Evolutionary conservation across 78 protist genomes (phyloP), one percentile per base, ranked within the genome.

Genomic region (Tieghemostelium lacteum): DNA sequence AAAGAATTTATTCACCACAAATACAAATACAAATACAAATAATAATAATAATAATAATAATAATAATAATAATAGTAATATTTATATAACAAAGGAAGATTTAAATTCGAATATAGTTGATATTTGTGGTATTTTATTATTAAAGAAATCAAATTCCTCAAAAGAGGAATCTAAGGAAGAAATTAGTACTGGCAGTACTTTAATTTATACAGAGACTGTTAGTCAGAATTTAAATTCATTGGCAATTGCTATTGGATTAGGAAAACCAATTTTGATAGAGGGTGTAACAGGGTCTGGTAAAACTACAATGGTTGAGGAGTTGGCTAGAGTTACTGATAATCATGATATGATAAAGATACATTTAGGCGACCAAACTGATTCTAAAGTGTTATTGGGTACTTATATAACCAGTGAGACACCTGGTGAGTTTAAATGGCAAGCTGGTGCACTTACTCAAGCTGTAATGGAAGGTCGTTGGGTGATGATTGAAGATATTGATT

Each of bases 381-480:
- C 93, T 29, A 96, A 98, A 78, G 94, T 86, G 16, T 93, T 99
- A 7, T 61, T 98, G 10, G 99, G 99, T 14, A 86, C 97, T 0
- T 98, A 97, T 62, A 73, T 97, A 8, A 95, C 97, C 52, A 85
- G 97, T 1, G 98, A 93, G 8, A 70, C 58, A 1, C 98, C 99
- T 0, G 99, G 99, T 19, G 98, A 97, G 76, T 99, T 99, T 67
- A 61, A 45, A 2, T 98, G 99, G 98, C 98, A 95, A 76, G 83
- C 95, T 0, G 99, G 99, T 39, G 94, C 97, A n/a, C 88, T 98
- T 19, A 75, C 98, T 17, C 87, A 63, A 28, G 96, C 95, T 37
- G 95, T 94, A 29, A 12, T 5, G 14, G 75, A 89, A n/a, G 95
- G 96, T 28, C 50, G 88, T 16, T 99, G 99, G 99, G 73, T 98